Conservation (phyloP, 2,329 filamentous ascomycete species). For the Sarocladium oryzae region DNA sequence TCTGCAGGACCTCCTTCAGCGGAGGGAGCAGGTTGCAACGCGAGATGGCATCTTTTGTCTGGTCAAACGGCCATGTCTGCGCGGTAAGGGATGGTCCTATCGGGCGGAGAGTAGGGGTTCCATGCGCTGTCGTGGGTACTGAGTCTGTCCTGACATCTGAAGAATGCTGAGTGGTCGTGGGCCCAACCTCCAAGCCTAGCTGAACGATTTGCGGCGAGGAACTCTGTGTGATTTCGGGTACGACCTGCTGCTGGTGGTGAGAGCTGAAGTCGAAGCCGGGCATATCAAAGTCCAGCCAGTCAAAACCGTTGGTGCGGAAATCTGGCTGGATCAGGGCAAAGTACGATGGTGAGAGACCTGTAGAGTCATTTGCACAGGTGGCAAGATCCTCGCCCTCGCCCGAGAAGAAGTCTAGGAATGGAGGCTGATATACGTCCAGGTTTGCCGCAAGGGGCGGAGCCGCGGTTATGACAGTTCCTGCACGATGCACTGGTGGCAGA, state of each 20-base stretch:
- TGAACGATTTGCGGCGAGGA: background rate
- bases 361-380: background rate
- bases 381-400: background rate
- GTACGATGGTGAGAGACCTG: background rate
- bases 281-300: constrained; percentile 8
- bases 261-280: background rate
- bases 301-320: constrained; percentile 4
- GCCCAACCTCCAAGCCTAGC: background rate
- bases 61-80: constrained; percentile 5
- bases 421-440: background rate
- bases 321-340: constrained; percentile 1
- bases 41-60: background rate
- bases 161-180: background rate
- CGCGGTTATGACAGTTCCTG: background rate
- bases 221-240: background rate
- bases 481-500: background rate
- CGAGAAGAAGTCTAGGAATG: background rate
- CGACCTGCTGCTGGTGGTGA: background rate
- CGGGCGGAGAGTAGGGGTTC: background rate
- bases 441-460: background rate
- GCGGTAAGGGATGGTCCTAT: background rate
- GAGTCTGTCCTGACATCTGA: background rate
- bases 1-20: background rate
- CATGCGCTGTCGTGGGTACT: background rate
- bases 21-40: background rate